Base-by-base conservation (phyloP, 768 basidiomycete genomes). In the Collybia nuda region DNA sequence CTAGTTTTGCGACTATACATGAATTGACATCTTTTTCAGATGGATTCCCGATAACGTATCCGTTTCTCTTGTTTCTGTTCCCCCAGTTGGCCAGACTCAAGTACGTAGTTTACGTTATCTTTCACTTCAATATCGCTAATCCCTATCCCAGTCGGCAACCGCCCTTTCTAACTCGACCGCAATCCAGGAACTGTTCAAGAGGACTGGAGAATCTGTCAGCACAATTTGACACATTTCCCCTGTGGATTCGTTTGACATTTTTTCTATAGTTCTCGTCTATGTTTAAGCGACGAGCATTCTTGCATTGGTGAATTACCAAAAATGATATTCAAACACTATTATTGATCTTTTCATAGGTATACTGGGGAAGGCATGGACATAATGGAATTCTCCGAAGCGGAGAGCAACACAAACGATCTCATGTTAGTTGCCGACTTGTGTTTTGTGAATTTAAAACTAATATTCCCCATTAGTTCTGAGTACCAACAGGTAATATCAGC, bases 21-120 rank as follows among this genome's bases (percentile, higher is more conserved):
- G 15, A 41, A 47, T 56, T 24, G 60, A 37, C 41, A 18, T 46
- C 29, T 40, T 47, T 38, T 3, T 45, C 48, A 90, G 87, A 58
- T 92, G 91, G 92, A 92, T 93, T 56, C 91, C 91, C 6, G 92
- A 93, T 67, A 93, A 93, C 55, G 86, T 93, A 7, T 93, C 90
- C 0, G 84, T 91, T 15, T 88, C 90, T 0, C 68, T 93, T 43
- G 90, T 90, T 53, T 85, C 86, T 2, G 86, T 92, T 1, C 90
- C 91, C 4, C 91, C 91, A 22, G 85, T 90, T 9, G 91, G 90
- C 23, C 84, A 90, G 58, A 76, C 77, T 49, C 80, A 84, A 71
- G 86, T 84, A 59, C 47, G 76, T 68, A 24, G 24, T 23, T 48
- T 2, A 53, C 3, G 12, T 28, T n/a, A 14, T 5, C 29, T 36